These are phyloP conservation scores for Plasmodium knowlesi DNA, from an alignment of 169 alveolate genomes.

Conservation along the genomic window DNA sequence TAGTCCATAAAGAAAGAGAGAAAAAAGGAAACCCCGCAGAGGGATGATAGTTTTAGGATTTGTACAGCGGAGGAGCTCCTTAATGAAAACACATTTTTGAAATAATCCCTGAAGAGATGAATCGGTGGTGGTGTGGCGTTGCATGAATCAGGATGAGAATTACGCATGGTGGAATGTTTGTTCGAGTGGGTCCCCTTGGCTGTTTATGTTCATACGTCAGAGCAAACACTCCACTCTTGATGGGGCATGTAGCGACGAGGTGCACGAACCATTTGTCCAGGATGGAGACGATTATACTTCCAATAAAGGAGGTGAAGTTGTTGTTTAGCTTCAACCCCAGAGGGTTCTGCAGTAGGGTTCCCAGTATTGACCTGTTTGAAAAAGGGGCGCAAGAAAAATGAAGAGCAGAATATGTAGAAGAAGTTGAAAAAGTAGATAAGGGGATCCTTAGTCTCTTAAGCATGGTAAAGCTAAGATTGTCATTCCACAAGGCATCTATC, in stretches of 20 bases:
- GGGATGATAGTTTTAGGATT: slow-evolving; percentile 2
- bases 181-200: background rate
- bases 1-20: slow-evolving; percentile 44
- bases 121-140: background rate
- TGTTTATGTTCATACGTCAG: too few species aligned
- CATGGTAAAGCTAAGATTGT: background rate
- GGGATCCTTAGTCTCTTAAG: background rate
- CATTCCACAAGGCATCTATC: background rate
- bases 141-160: background rate
- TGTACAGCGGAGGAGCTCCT: background rate
- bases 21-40: slow-evolving; percentile 40
- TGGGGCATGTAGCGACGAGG: background rate
- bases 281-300: slow-evolving; percentile 44
- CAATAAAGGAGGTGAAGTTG: slow-evolving; percentile 68
- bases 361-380: slow-evolving; percentile 26
- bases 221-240: background rate
- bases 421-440: background rate
- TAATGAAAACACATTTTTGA: background rate
- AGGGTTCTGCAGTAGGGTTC: slow-evolving; percentile 52
- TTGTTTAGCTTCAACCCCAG: slow-evolving; percentile 54
- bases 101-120: slow-evolving; percentile 21
- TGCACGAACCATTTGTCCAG: slow-evolving; percentile 41
- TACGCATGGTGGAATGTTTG: background rate
- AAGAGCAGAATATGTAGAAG: background rate
- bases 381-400: background rate